Evolutionary conservation across 495 filamentous ascomycete species (phyloP).

Genomic region (Xylaria castorea): DNA sequence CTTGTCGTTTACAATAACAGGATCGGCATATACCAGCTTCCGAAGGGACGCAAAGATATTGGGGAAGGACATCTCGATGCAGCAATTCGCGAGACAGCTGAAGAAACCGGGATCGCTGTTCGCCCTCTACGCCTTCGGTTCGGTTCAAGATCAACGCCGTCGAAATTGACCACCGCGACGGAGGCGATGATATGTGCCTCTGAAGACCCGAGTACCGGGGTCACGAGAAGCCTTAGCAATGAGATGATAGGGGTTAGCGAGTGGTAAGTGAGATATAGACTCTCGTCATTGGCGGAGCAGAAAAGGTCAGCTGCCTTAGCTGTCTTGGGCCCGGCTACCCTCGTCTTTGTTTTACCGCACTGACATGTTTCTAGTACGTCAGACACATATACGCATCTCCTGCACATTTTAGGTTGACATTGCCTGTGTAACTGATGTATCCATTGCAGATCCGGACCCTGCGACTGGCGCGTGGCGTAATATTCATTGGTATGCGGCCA

Average conservation of each 20-base stretch:
- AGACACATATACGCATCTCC: slow-evolving; percentile 1
- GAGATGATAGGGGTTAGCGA: slow-evolving; percentile 42
- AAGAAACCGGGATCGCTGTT: slow-evolving; percentile 52
- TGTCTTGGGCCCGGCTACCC: slow-evolving; percentile 15
- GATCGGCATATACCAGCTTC: slow-evolving; percentile 52
- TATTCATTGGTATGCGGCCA: slow-evolving; percentile 43
- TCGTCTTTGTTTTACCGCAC: slow-evolving; percentile 21
- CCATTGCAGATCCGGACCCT: slow-evolving; percentile 39
- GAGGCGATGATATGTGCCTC: slow-evolving; percentile 27
- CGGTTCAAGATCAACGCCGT: slow-evolving; percentile 42
- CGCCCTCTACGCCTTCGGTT: slow-evolving; percentile 47
- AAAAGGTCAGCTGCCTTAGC: neutral
- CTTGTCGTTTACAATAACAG: slow-evolving; percentile 52
- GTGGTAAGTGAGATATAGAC: slow-evolving; percentile 34
- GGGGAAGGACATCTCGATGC: slow-evolving; percentile 49
- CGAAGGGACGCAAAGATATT: slow-evolving; percentile 56
- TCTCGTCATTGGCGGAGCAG: neutral
- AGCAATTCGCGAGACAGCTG: slow-evolving; percentile 54
- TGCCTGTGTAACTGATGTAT: slow-evolving; percentile 25
- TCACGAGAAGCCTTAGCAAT: slow-evolving; percentile 39
- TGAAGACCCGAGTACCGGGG: slow-evolving; percentile 37
- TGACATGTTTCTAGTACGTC: slow-evolving; percentile 26
- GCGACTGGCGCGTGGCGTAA: slow-evolving; percentile 44
- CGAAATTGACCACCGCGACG: slow-evolving; percentile 27
- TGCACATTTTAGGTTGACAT: neutral